Base-by-base conservation (phyloP, 2,329 filamentous ascomycete genomes). In the Fusarium miscanthi region DNA sequence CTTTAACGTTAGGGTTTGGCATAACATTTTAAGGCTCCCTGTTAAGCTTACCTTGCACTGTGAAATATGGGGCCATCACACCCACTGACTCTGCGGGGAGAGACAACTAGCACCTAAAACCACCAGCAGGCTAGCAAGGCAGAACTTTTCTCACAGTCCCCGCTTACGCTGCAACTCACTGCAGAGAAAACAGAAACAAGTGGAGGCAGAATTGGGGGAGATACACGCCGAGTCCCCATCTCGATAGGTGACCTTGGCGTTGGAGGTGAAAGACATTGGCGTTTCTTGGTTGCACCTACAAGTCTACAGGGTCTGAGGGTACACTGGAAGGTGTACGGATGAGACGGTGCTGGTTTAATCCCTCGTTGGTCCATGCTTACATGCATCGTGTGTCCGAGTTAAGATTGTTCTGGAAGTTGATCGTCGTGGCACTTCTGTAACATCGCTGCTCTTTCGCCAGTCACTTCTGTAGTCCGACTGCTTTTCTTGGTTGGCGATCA, bases 21-120 rank as follows among this genome's bases (percentile, higher is more conserved):
- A 48, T 58, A 48, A 46, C 17, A 46, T 57, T 57, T 57, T 54
- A 65, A 69, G 41, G 41, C 66, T 70, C 66, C 25, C 33, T 45
- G 38, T 69, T 69, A 69, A 69, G 66, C 65, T 69, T 69, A 69
- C 51, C 58, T 69, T 69, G 68, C 46, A 58, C 51, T 69, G 58
- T 42, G 42, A 69, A 69, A 64, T 58, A 69, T 46, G 66, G 65
- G 65, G 42, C 42, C 37, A 38, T 31, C 33, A 14, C 65, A 49
- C 56, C 40, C 40, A 42, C 25, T 23, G 37, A 3, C 14, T 21
- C 35, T 59, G 23, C 30, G 42, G 38, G 43, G 37, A 21, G 59
- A 52, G 38, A 49, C n/a, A 60, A 60, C 57, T n/a, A 40, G n/a
- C 13, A 37, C 49, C 33, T 12, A 52, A 8, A 12, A 16, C 16